Base-by-base conservation (phyloP, 2,329 filamentous ascomycete genomes). In the Geosmithia morbida region DNA sequence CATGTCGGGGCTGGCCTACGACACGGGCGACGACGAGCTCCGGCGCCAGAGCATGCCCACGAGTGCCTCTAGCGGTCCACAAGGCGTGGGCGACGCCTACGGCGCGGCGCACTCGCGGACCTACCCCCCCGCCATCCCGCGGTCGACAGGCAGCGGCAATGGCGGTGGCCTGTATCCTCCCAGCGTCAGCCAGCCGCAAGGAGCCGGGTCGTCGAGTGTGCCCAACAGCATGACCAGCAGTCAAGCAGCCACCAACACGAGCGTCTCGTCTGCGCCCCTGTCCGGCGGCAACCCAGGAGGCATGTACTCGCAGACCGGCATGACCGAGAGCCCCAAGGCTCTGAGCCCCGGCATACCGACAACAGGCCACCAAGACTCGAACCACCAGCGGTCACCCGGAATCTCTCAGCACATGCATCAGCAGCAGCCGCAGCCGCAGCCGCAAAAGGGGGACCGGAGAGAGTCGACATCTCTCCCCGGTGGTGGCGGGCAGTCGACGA, bases 261-360 rank as follows among this genome's bases (percentile, higher is more conserved):
- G 69, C 55, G 64, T 73, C 33, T 70, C 71, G 14, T 55, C 71
- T 46, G 67, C 72, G 7, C 33, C 33, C 33, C 59, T 72, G 26
- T 65, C 65, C 46, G 64, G 66, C 41, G 66, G 66, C 43, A 70
- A 67, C 49, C 11, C 33, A 37, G 68, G 69, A 44, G 75, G 74
- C 17, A 74, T 88, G 53, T 94, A 87, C 59, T 75, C 79, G 8
- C 81, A 87, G 52, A 75, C 77, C 47, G 75, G 69, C 49, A 85
- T 94, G 68, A 92, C 85, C 2, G 87, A 95, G 62, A 94, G 86
- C 53, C 87, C 88, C 0, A 94, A 89, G 59, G 83, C 88, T 3
- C 69, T 94, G 41, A 88, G 82, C 50, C 83, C 84, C n/a, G 72
- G 72, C 17, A 69, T 64, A 26, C 55, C 72, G 71, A 18, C 69